Evolutionary conservation across 768 basidiomycete genomes (phyloP), one percentile per base, ranked within the genome.

Genomic region (Gloeopeniophorella convolvens): DNA sequence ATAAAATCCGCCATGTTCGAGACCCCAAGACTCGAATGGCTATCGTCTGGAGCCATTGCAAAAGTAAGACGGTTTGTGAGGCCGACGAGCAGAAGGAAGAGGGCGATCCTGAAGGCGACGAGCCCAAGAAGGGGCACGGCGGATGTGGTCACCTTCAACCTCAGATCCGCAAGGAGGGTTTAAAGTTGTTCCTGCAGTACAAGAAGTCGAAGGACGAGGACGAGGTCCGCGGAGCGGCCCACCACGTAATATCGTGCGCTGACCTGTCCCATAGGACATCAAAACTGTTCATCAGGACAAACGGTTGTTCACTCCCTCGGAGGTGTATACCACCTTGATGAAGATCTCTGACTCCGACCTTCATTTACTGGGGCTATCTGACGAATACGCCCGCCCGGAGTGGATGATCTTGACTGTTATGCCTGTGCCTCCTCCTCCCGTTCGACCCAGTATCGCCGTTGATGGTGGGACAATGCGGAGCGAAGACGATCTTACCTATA

Each of bases 331-430:
- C 35, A 83, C 89, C n/a, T 82, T 98, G 66, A 89, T 90, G 70
- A 97, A 97, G 78, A 92, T 98, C 70, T 80, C 90, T 6, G 83
- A 92, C 54, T 77, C 81, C 11, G 95, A 98, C 64, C 76, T 98
- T 13, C 78, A 83, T 56, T 74, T 93, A 23, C 80, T 98, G 57
- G 96, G 96, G 31, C 80, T 98, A 9, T 94, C 89, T 23, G 89
- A 93, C 50, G 89, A 91, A 64, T 98, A 96, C 64, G 95, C 96
- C 6, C 82, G 94, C 34, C 96, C 96, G 2, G 92, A 97, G 62
- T 99, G 96, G 96, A 98, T 99, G 96, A 96, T 99, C 58, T 72
- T 98, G 34, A 98, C 96, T 0, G 92, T 97, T 31, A 78, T 98
- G 66, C 96, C 96, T 30, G 95, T 99, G 0, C 96, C 96, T 1